A percentile compares a stretch with the other conserved stretches of the same genome.
phyloP scores from a whole-genome alignment of 140 eudicot genomes.

The Cichorium intybus region DNA sequence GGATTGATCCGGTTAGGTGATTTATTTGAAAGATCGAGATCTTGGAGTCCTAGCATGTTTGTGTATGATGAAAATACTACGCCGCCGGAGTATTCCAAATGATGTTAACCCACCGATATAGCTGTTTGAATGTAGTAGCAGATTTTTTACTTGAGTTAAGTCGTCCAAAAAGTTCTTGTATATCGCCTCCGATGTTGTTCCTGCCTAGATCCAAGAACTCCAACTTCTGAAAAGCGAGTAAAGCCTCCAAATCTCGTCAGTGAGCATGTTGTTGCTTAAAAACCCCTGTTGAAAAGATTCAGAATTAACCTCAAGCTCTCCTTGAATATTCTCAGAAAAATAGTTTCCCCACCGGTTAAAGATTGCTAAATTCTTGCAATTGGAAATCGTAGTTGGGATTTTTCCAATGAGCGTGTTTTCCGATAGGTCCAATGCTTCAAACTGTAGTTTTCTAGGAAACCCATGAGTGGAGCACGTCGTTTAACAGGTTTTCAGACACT shows the following conservation, averaged over 20 bases:
- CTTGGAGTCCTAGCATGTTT: no score
- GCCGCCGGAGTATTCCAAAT: slow-evolving; percentile 59
- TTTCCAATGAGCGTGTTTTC: slow-evolving; percentile 62
- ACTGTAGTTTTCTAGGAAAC: slow-evolving; percentile 54
- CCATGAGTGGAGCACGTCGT: slow-evolving; percentile 34
- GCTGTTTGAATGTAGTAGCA: slow-evolving; percentile 57
- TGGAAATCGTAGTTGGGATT: slow-evolving; percentile 54
- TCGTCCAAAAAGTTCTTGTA: slow-evolving; percentile 58
- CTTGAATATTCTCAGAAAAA: slow-evolving; percentile 55
- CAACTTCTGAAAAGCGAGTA: slow-evolving; percentile 44
- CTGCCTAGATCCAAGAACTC: slow-evolving; percentile 69
- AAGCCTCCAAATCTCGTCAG: slow-evolving; percentile 50
- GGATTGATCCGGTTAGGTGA: no score
- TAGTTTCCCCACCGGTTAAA: slow-evolving; percentile 65
- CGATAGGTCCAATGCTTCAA: slow-evolving; percentile 61
- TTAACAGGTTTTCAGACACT: slow-evolving; percentile 45
- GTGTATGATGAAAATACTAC: no score
- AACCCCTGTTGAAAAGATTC: slow-evolving; percentile 43
- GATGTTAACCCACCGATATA: slow-evolving; percentile 57
- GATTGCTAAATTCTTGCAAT: slow-evolving; percentile 45
- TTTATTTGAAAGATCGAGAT: no score
- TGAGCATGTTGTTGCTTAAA: slow-evolving; percentile 57
- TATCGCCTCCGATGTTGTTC: slow-evolving; percentile 55
- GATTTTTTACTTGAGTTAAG: slow-evolving; percentile 51
- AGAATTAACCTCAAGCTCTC: slow-evolving; percentile 51